These are phyloP conservation scores for Fraxinus excelsior DNA, from an alignment of 257 asterid species.

Conservation along the genomic window DNA sequence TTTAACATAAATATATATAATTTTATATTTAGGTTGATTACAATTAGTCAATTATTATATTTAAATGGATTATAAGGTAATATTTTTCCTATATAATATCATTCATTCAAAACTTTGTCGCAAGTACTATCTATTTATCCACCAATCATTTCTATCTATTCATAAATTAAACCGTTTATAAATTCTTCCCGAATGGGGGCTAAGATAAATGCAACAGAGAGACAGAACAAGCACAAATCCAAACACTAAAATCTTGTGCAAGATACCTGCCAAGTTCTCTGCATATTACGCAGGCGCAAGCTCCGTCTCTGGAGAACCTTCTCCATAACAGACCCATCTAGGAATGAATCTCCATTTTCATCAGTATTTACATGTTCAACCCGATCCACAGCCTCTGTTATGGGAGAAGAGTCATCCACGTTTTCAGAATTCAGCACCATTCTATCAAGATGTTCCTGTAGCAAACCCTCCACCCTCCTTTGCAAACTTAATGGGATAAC, in stretches of 20 bases:
- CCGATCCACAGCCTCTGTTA: constrained; percentile 32
- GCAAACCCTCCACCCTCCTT: constrained; percentile 95
- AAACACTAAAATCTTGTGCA: constrained; percentile 16
- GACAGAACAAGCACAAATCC: background rate
- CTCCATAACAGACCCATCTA: constrained; percentile 94
- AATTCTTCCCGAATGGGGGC: background rate
- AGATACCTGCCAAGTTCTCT: constrained; percentile 92
- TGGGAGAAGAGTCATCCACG: constrained; percentile 35
- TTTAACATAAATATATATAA: too few relatives aligned
- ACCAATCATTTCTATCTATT: too few relatives aligned
- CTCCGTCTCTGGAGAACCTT: constrained; percentile 94
- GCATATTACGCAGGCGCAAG: constrained; percentile 94
- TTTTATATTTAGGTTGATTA: too few relatives aligned
- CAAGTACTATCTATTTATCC: too few relatives aligned
- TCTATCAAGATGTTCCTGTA: constrained; percentile 96
- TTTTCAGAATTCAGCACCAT: constrained; percentile 47
- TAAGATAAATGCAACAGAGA: background rate
- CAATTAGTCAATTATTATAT: too few relatives aligned
- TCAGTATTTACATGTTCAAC: constrained; percentile 48
- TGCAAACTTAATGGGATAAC: constrained; percentile 93
- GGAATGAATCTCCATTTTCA: constrained; percentile 61
- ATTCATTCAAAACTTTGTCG: too few relatives aligned
- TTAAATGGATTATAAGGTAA: too few relatives aligned
- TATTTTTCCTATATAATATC: too few relatives aligned
- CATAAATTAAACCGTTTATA: too few relatives aligned